Evolutionary conservation across 2,329 filamentous ascomycete genomes (phyloP).

Genomic region (Aureobasidium namibiae): DNA sequence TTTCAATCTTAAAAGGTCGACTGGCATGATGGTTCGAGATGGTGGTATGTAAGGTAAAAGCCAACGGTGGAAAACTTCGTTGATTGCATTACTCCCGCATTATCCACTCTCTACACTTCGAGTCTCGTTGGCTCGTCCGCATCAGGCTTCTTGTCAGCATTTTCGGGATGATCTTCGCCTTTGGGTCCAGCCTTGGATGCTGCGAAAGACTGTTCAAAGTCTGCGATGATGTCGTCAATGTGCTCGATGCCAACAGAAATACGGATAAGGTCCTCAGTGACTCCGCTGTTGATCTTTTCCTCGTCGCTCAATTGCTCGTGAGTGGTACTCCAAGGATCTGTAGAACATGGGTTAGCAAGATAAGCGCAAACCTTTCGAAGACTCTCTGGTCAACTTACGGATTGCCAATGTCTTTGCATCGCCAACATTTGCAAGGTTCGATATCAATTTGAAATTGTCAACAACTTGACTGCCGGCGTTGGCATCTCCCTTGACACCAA

Average conservation of each 20-base stretch:
- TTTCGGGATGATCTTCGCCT: constrained; percentile 27
- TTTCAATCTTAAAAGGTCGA: background rate
- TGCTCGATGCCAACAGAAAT: constrained; percentile 95
- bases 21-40: background rate
- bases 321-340: constrained; percentile 81
- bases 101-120: constrained; percentile 8
- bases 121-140: constrained; percentile 20
- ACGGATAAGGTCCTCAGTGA: constrained; percentile 84
- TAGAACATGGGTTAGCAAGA: background rate
- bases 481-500: constrained; percentile 85
- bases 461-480: constrained; percentile 80
- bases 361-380: background rate
- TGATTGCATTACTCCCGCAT: background rate
- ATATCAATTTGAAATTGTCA: constrained; percentile 90
- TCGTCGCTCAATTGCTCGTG: constrained; percentile 83
- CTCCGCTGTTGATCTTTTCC: constrained; percentile 72
- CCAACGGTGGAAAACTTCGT: too few relatives aligned
- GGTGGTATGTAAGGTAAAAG: background rate
- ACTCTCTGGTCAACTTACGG: constrained; percentile 27
- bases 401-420: constrained; percentile 93
- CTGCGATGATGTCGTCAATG: constrained; percentile 92
- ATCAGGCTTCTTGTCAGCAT: constrained; percentile 23
- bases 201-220: constrained; percentile 86
- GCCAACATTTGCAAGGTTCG: constrained; percentile 91
- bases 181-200: constrained; percentile 27